Base-by-base conservation (phyloP, 1,284 basidiomycete genomes). In the Polyporus tsugae region DNA sequence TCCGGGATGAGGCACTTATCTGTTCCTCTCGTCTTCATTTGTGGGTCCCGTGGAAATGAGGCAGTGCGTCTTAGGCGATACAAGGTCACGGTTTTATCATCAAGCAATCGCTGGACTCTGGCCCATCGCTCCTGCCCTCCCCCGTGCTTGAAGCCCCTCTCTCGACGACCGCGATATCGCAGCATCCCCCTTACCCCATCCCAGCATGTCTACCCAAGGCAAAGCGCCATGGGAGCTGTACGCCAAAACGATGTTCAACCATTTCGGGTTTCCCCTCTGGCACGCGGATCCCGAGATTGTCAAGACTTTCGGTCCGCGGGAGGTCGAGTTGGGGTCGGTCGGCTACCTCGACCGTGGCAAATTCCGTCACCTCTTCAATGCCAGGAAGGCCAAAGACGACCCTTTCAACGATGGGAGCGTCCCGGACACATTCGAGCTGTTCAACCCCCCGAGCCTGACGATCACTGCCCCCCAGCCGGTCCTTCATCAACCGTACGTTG, bases 361-460 rank as follows among this genome's bases (percentile, higher is more conserved):
- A 2, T 70, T 72, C 42, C 53, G 58, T 22, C 60, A 67, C 19
- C 42, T 72, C 6, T 72, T 70, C 64, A 72, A 72, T 35, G 63
- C 49, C 4, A 61, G 44, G 64, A 53, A 42, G 15, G 11, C 10
- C 9, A 9, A 42, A 6, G 41, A n/a, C 29, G 55, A 64, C 33
- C 25, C 17, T 3, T n/a, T 44, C 29, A 58, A 58, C 38, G 1
- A 0, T 6, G 35, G 25, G 4, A 53, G 55, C 15, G 41, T 64
- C 3, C 63, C 55, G 2, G 17, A 25, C 2, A 22, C 4, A 2
- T 64, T 58, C 39, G 25, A 17, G 25, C 35, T 4, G 7, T 58
- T 64, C 39, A 38, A 15, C 6, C 53, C 22, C 11, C 5, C 6
- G 9, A 59, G 59, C 10, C 11, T 58, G 15, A 13, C 4, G 29